These are phyloP conservation scores for Zygosaccharomyces kombuchaensis DNA, from an alignment of 805 yeast genomes.

Conservation along the genomic window DNA sequence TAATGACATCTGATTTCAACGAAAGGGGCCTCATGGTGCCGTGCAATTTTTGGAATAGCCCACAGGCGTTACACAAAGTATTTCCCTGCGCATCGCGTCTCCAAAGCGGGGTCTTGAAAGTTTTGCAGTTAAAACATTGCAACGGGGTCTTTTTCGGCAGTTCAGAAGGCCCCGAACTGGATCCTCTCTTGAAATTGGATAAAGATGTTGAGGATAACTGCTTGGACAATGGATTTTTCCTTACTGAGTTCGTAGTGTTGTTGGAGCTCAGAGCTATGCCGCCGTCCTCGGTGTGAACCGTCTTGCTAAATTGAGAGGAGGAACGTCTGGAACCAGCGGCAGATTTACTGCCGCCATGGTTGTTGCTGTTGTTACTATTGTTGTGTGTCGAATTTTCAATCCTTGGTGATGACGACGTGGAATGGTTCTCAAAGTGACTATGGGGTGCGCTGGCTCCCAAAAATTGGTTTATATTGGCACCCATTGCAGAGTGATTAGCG, in stretches of 20 bases:
- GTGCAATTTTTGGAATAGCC: constrained; percentile 83
- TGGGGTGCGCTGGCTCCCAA: constrained; percentile 7
- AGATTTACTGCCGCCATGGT: constrained; percentile 4
- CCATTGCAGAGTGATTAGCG: constrained; percentile 4
- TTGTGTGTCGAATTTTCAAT: neutral
- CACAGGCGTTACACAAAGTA: constrained; percentile 95
- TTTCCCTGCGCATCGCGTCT: constrained; percentile 88
- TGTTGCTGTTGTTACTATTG: constrained; percentile 1
- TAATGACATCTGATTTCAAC: constrained; percentile 86
- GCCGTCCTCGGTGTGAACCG: constrained; percentile 18
- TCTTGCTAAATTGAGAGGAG: constrained; percentile 13
- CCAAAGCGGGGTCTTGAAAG: constrained; percentile 93
- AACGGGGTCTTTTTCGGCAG: constrained; percentile 33
- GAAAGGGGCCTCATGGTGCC: constrained; percentile 94
- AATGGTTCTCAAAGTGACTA: constrained; percentile 4
- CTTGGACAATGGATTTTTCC: constrained; percentile 27
- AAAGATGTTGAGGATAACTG: constrained; percentile 31
- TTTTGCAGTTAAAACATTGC: constrained; percentile 82
- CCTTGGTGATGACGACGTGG: constrained; percentile 13
- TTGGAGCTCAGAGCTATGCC: constrained; percentile 20
- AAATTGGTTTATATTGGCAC: constrained; percentile 6
- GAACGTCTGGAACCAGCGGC: constrained; percentile 13
- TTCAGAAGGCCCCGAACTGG: constrained; percentile 20
- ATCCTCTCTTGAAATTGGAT: constrained; percentile 25
- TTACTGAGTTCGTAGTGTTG: constrained; percentile 25